These are phyloP conservation scores for Helianthus annuus DNA, from an alignment of 129 eudicot genomes.

Conservation along the genomic window HanXRQr2.0-SUNRISE NC_035444.2:18405913-18406412, in stretches of 20 bases:
- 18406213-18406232: conserved; percentile 65
- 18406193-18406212: conserved; percentile 72
- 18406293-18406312: conserved; percentile 57
- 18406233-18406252: conserved; percentile 77
- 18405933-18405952: background rate
- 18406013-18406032: conserved; percentile 73
- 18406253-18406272: conserved; percentile 60
- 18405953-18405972: conserved; percentile 84
- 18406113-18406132: conserved; percentile 62
- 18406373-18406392: background rate
- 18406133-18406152: conserved; percentile 54
- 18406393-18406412: no score
- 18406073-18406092: background rate
- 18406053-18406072: background rate
- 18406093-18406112: background rate
- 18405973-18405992: conserved; percentile 73
- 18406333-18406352: conserved; percentile 53
- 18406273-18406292: conserved; percentile 62
- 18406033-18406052: conserved; percentile 51
- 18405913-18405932: background rate
- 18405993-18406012: conserved; percentile 90
- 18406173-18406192: conserved; percentile 21
- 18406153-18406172: conserved; percentile 13
- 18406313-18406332: conserved; percentile 42
- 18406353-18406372: conserved; percentile 73